Percentiles rank a stretch among this genome's conserved stretches.
These are phyloP conservation scores for Monosporascus sp. DNA, from an alignment of 2,329 filamentous ascomycete species.

Conservation along the genomic window DNA sequence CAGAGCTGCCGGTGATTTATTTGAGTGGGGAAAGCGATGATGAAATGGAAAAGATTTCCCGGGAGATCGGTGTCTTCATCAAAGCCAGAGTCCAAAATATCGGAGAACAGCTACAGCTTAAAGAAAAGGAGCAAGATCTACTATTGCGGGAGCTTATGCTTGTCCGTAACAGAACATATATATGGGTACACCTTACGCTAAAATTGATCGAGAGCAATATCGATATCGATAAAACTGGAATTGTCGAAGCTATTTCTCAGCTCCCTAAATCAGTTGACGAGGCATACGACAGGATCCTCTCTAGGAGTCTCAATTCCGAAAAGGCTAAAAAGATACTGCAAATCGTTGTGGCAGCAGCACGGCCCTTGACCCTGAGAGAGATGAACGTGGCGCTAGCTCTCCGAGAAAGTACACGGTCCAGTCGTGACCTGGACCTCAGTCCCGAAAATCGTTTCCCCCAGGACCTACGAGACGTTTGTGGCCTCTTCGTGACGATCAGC, in stretches of 20 bases:
- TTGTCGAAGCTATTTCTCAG: too few species aligned
- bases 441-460: constrained; percentile 8
- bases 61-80: constrained; percentile 27
- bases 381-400: constrained; percentile 21
- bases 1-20: constrained; percentile 20
- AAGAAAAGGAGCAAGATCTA: neutral
- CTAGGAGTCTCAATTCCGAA: constrained; percentile 16
- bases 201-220: constrained; percentile 10
- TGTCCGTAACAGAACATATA: constrained; percentile 17
- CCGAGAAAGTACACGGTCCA: neutral
- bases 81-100: constrained; percentile 13
- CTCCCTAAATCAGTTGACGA: constrained; percentile 22
- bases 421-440: too few species aligned
- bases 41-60: constrained; percentile 22
- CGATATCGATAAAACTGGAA: neutral
- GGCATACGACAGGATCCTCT: constrained; percentile 32
- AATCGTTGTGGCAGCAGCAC: constrained; percentile 27
- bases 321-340: constrained; percentile 27
- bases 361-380: constrained; percentile 29
- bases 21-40: constrained; percentile 19
- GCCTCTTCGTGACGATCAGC: constrained; percentile 30
- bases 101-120: neutral
- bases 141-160: constrained; percentile 7
- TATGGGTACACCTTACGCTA: constrained; percentile 19
- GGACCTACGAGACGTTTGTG: constrained; percentile 26